Percentiles rank a stretch among this genome's conserved stretches.
phyloP scores from a whole-genome alignment of 2,329 filamentous ascomycete species.

The Rosellinia necatrix region DNA sequence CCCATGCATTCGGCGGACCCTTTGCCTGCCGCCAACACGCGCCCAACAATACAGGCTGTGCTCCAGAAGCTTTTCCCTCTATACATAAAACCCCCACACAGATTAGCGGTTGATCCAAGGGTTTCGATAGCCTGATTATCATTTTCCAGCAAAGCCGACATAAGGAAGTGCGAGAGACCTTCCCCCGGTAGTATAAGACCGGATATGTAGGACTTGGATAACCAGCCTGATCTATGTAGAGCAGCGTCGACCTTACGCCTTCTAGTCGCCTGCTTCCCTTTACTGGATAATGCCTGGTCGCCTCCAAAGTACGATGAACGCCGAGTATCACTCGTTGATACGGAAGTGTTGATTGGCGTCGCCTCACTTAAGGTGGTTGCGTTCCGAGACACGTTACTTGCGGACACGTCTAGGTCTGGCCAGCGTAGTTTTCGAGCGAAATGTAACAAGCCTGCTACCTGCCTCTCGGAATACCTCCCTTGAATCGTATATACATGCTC shows the following conservation, averaged over 20 bases:
- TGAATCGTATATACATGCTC: constrained; percentile 54
- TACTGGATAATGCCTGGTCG: constrained; percentile 34
- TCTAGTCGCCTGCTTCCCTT: constrained; percentile 46
- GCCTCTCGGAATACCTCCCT: constrained; percentile 61
- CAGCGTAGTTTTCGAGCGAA: constrained; percentile 67
- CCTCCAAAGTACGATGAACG: constrained; percentile 54
- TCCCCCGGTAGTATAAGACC: constrained; percentile 69
- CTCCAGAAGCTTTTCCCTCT: constrained; percentile 70
- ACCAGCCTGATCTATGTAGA: constrained; percentile 65
- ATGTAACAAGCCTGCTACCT: constrained; percentile 65
- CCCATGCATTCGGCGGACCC: constrained; percentile 70
- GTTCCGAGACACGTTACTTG: constrained; percentile 53
- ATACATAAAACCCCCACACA: constrained; percentile 69
- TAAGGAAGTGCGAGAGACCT: constrained; percentile 64
- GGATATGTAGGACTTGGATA: constrained; percentile 70
- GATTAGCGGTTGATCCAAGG: constrained; percentile 64
- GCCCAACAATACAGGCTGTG: constrained; percentile 66
- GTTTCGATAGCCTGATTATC: constrained; percentile 62
- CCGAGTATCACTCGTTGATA: constrained; percentile 44
- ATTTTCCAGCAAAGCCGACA: constrained; percentile 68
- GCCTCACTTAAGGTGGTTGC: constrained; percentile 49
- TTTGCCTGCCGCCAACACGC: constrained; percentile 65
- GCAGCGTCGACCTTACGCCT: constrained; percentile 61
- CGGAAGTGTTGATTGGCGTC: constrained; percentile 48
- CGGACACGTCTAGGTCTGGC: constrained; percentile 62